Evolutionary conservation across 768 basidiomycete species (phyloP), one percentile per base, ranked within the genome.

Genomic region (Panaeolus papilionaceus): DNA sequence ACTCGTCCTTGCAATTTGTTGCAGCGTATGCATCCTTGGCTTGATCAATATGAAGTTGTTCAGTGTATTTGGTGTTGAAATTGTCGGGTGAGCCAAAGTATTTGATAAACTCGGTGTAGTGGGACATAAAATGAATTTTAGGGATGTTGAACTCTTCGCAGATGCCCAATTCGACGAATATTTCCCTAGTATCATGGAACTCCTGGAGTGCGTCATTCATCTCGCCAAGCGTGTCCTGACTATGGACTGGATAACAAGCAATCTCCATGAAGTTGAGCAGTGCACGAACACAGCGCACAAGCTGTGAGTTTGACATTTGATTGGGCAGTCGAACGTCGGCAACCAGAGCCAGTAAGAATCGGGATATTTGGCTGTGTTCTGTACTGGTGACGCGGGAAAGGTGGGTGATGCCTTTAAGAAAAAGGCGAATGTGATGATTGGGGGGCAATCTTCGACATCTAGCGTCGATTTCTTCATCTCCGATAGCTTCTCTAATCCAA

Each of bases 341-440:
- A n/a, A n/a, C n/a, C n/a, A n/a, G n/a, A n/a, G n/a, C n/a, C n/a
- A n/a, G n/a, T n/a, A n/a, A n/a, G n/a, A n/a, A n/a, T n/a, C n/a
- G n/a, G n/a, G n/a, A n/a, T n/a, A n/a, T n/a, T n/a, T n/a, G n/a
- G n/a, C n/a, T n/a, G n/a, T n/a, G n/a, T n/a, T n/a, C n/a, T n/a
- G n/a, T n/a, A n/a, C n/a, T n/a, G n/a, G n/a, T n/a, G n/a, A n/a
- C n/a, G n/a, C n/a, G n/a, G n/a, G n/a, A n/a, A 0, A 85, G 68
- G 0, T 65, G 44, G 5, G 77, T 77, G 38, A 84, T 82, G 0
- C 82, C 83, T 8, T 78, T 76, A 5, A 65, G 66, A 70, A 85
- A 83, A 49, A 79, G 75, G 0, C 77, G 77, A 0, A 66, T 64
- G 39, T 38, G 58, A 45, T 66, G 66, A 23, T 67, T 67, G 18